Evolutionary conservation across 805 yeast genomes (phyloP), one percentile per base, ranked within the genome.

Genomic region (Metschnikowia chrysomelidarum): DNA sequence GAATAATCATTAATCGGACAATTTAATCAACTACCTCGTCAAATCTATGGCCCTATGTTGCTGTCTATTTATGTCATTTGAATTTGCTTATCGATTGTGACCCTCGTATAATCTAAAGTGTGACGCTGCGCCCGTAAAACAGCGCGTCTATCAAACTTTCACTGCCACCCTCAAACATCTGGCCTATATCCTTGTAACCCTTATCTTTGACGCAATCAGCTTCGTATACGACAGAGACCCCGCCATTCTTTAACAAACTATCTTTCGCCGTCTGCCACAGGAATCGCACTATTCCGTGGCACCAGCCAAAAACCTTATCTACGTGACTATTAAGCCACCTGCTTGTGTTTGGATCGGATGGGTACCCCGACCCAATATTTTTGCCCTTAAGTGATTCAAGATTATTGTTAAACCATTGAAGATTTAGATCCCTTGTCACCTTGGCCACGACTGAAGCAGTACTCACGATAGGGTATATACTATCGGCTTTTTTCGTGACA

Each of bases 401-500:
- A 38, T 56, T 43, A 34, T 54, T 44, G 31, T 59, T 59, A 43
- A 51, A 64, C 46, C 57, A 50, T 21, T 60, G 46, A 42, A 84
- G 60, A 26, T 75, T 71, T 29, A 75, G 59, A 57, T 93, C 99
- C 53, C 99, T 74, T 0, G 98, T 88, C 5, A 93, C 98, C 56
- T 93, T 93, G 7, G 99, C 99, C 29, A 89, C 89, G 30, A 93
- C 86, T 14, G 95, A 83, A 0, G 98, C 99, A 1, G 94, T 85
- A 56, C 95, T 83, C 6, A 93, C 99, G 36, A 87, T 80, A 1
- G 98, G 96, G 55, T 73, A 93, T 13, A 87, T 55, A 13, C 96
- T 80, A 64, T 93, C 99, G 0, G 98, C 98, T 55, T 93, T 93
- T 54, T 93, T 93, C 7, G 95, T 77, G 5, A 93, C 98, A 0